These are phyloP conservation scores for Xanthoparmelia taractica DNA, from an alignment of 495 filamentous ascomycete genomes.

Conservation along the genomic window DNA sequence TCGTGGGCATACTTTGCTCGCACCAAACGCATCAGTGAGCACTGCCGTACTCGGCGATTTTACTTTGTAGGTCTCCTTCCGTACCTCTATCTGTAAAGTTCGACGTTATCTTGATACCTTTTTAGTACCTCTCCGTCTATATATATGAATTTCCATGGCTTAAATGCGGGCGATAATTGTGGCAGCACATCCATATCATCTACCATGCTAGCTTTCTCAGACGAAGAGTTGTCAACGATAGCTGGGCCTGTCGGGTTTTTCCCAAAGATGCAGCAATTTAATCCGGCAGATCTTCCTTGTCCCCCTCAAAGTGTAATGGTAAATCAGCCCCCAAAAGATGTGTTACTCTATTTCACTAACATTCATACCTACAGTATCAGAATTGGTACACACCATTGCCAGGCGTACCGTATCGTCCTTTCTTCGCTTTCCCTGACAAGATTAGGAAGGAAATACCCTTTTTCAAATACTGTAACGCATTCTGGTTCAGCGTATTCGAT, in stretches of 20 bases:
- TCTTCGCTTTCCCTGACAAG: background rate
- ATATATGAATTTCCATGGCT: background rate
- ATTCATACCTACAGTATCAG: background rate
- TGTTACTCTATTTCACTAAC: too few relatives aligned
- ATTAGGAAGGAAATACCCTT: background rate
- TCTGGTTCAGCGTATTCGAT: background rate
- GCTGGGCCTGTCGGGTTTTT: too few relatives aligned
- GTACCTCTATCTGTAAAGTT: background rate
- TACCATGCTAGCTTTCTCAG: constrained; percentile 5
- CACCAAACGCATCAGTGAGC: background rate
- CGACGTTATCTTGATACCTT: too few relatives aligned
- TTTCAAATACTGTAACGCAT: background rate
- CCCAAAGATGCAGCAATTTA: background rate
- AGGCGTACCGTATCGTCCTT: background rate
- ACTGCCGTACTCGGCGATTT: background rate
- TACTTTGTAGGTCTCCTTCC: background rate
- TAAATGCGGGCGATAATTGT: background rate
- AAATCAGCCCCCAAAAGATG: background rate
- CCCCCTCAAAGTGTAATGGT: constrained; percentile 7
- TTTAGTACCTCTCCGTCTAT: background rate
- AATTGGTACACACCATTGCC: background rate
- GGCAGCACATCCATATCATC: constrained; percentile 6
- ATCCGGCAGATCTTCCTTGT: constrained; percentile 9
- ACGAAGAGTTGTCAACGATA: constrained; percentile 1
- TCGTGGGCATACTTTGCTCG: background rate